Conservation (phyloP, 768 basidiomycete genomes). For the Tubosaeta brunneosetosa region DNA sequence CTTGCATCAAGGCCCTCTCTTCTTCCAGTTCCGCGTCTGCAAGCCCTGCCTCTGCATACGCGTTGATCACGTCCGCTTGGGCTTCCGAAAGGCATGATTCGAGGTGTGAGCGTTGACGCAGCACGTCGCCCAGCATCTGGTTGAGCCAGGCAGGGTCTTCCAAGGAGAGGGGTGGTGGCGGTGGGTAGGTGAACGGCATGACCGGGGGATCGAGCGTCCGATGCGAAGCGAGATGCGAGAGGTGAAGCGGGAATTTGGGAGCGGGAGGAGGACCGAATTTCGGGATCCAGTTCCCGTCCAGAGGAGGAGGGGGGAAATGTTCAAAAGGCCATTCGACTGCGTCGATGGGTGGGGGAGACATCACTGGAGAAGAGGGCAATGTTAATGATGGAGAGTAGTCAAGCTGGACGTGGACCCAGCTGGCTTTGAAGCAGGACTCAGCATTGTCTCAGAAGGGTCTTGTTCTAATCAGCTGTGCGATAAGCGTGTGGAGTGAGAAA, state of each 20-base stretch:
- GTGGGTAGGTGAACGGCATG: slow-evolving; percentile 26
- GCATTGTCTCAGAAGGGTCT: no score
- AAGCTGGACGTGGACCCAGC: no score
- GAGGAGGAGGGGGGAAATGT: slow-evolving; percentile 25
- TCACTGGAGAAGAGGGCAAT: neutral
- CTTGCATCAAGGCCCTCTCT: slow-evolving; percentile 23
- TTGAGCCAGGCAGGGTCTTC: slow-evolving; percentile 27
- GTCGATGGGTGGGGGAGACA: neutral
- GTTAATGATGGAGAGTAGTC: neutral
- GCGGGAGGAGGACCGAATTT: slow-evolving; percentile 17
- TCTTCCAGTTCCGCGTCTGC: slow-evolving; percentile 23
- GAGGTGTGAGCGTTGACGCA: slow-evolving; percentile 24
- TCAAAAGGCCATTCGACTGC: slow-evolving; percentile 25
- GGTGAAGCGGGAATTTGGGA: slow-evolving; percentile 10
- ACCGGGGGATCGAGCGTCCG: slow-evolving; percentile 22
- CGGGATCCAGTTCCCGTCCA: slow-evolving; percentile 23
- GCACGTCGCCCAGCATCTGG: slow-evolving; percentile 23
- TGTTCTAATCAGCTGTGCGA: no score
- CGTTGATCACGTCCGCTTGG: slow-evolving; percentile 16
- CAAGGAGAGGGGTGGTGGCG: slow-evolving; percentile 19
- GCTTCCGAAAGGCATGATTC: slow-evolving; percentile 11
- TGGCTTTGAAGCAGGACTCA: no score
- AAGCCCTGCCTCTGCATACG: slow-evolving; percentile 24
- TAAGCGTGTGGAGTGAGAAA: slow-evolving; percentile 1
- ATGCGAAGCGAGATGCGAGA: slow-evolving; percentile 6